These are phyloP conservation scores for Ophiostoma sp. DNA, from an alignment of 2,329 filamentous ascomycete genomes.

Conservation along the genomic window DNA sequence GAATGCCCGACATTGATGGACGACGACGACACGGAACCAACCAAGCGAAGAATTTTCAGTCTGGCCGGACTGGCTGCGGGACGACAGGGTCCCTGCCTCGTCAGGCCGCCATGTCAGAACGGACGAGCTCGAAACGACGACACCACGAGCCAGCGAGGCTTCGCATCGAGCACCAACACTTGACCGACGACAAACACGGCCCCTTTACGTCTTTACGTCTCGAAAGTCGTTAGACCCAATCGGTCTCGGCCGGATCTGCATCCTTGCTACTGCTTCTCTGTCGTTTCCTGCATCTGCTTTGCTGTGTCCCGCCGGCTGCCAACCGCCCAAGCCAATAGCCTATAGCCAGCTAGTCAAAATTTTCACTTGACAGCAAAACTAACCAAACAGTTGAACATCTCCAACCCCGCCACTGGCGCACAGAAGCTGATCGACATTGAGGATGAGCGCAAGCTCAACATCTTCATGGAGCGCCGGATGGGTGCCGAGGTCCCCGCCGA, in stretches of 20 bases:
- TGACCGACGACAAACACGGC: not conserved
- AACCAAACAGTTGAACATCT: constrained; percentile 54
- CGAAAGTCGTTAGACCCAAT: no score
- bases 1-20: constrained; percentile 1
- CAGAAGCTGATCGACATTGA: constrained; percentile 99
- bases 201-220: not conserved
- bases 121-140: not conserved
- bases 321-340: not conserved
- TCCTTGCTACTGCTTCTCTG: not conserved
- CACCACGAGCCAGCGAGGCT: not conserved
- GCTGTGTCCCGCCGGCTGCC: not conserved
- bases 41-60: not conserved
- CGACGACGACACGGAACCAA: not conserved
- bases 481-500: constrained; percentile 89
- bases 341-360: not conserved
- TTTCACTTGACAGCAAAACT: not conserved
- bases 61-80: not conserved
- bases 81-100: not conserved
- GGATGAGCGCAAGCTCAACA: constrained; percentile 97
- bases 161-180: not conserved
- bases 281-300: not conserved
- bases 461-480: constrained; percentile 50
- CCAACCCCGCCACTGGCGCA: constrained; percentile 97
- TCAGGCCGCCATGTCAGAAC: not conserved
- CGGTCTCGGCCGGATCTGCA: not conserved